A percentile compares a stretch with the other conserved stretches of the same genome.
These are phyloP conservation scores for Venustampulla echinocandica DNA, from an alignment of 495 filamentous ascomycete species.

Conservation along the genomic window DNA sequence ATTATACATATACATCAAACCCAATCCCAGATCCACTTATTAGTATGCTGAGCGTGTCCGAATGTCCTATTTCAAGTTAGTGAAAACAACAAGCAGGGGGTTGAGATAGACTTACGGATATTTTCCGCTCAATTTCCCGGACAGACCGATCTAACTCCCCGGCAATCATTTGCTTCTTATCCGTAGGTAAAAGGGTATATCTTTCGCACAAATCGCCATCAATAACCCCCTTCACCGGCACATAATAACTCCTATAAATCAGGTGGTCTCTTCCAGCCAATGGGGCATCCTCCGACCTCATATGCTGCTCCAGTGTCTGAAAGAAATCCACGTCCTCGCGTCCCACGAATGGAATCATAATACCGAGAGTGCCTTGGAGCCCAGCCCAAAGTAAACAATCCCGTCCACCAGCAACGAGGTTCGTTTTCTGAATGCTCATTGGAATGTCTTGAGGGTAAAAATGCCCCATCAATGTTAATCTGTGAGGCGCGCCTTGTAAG, in stretches of 20 bases:
- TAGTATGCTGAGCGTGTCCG: slow-evolving; percentile 80
- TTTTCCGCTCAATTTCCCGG: slow-evolving; percentile 88
- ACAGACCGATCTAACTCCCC: slow-evolving; percentile 85
- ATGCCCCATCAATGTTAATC: slow-evolving; percentile 75
- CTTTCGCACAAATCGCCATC: slow-evolving; percentile 97
- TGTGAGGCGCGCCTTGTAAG: slow-evolving; percentile 78
- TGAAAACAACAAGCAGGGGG: slow-evolving; percentile 6
- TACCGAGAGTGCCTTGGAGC: slow-evolving; percentile 86
- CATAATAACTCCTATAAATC: slow-evolving; percentile 91
- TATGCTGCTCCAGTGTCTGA: slow-evolving; percentile 79
- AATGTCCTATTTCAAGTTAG: slow-evolving; percentile 56
- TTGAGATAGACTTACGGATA: slow-evolving; percentile 55
- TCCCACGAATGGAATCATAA: slow-evolving; percentile 79
- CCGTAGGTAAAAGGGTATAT: slow-evolving; percentile 69
- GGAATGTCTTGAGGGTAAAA: slow-evolving; percentile 90
- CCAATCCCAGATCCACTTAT: slow-evolving; percentile 11
- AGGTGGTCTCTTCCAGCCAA: slow-evolving; percentile 88
- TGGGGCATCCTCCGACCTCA: slow-evolving; percentile 76
- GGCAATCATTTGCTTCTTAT: slow-evolving; percentile 91
- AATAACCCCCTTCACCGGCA: slow-evolving; percentile 93
- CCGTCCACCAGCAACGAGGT: slow-evolving; percentile 82
- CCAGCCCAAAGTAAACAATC: slow-evolving; percentile 91
- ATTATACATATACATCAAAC: slow-evolving; percentile 18
- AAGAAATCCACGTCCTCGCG: slow-evolving; percentile 97
- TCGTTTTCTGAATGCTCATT: slow-evolving; percentile 79